Conservation (phyloP, 2,329 filamentous ascomycete genomes). For the Monosporascus ibericus region DNA sequence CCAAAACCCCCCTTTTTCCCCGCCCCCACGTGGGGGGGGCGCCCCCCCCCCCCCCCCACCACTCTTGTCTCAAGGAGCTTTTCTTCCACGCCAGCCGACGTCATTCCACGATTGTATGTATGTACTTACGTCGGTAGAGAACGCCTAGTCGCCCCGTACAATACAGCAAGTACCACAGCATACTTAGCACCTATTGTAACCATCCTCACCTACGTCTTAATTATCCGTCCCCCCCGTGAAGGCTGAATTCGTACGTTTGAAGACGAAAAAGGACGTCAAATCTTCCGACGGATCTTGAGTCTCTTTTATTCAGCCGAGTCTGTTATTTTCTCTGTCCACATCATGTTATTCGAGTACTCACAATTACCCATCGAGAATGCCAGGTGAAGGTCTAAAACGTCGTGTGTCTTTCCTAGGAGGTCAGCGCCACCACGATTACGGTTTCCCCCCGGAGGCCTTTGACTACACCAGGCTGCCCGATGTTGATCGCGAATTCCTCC, state of each 20-base stretch:
- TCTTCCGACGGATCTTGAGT: too few relatives aligned
- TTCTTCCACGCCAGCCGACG: neutral
- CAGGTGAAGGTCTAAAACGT: constrained; percentile 14
- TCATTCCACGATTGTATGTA: neutral
- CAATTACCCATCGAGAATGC: constrained; percentile 16
- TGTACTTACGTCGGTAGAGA: neutral
- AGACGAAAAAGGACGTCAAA: neutral
- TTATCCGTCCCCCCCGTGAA: neutral
- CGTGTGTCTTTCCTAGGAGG: constrained; percentile 16
- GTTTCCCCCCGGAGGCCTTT: constrained; percentile 58
- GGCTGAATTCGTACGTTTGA: neutral
- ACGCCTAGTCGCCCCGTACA: too few relatives aligned
- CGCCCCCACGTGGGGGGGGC: too few relatives aligned
- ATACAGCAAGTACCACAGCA: neutral
- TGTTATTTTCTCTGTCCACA: neutral
- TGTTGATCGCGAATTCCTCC: constrained; percentile 69
- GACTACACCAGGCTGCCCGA: constrained; percentile 71
- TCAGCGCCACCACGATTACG: constrained; percentile 37
- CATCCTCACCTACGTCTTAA: neutral
- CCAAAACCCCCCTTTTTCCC: too few relatives aligned
- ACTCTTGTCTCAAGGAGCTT: neutral
- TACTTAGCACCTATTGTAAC: neutral
- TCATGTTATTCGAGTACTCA: constrained; percentile 8
- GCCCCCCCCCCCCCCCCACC: too few relatives aligned
- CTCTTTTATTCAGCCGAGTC: too few relatives aligned